These are phyloP conservation scores for Podospora australis DNA, from an alignment of 495 filamentous ascomycete genomes.

Conservation along the genomic window DNA sequence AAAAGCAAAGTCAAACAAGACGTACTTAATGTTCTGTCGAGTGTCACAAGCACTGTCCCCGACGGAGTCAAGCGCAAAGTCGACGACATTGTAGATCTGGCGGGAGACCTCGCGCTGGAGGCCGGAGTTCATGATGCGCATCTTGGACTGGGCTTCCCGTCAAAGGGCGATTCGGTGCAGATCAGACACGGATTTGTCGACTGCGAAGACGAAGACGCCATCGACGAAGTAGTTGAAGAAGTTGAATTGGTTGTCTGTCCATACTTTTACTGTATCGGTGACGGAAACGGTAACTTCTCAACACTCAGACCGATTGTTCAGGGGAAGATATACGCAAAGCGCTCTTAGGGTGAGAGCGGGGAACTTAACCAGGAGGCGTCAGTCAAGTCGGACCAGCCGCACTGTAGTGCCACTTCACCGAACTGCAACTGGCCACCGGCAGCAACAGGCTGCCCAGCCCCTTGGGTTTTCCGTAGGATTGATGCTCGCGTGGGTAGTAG, in stretches of 20 bases:
- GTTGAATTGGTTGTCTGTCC: conserved; percentile 19
- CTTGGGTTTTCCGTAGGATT: too few relatives aligned
- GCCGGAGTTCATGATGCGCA: conserved; percentile 15
- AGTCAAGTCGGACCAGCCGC: not conserved
- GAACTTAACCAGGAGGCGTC: not conserved
- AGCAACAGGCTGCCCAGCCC: not conserved
- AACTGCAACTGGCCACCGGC: not conserved
- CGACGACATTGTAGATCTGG: conserved; percentile 7
- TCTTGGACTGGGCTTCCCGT: conserved; percentile 5
- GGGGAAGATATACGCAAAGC: conserved; percentile 16
- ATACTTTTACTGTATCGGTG: conserved; percentile 15
- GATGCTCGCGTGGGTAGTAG: not conserved
- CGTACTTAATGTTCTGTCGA: conserved; percentile 2
- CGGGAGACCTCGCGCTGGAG: conserved; percentile 15
- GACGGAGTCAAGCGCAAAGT: conserved; percentile 11
- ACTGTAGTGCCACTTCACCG: not conserved
- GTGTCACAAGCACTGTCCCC: not conserved
- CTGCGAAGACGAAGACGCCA: conserved; percentile 16
- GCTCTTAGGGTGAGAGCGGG: too few relatives aligned
- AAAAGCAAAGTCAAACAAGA: not conserved
- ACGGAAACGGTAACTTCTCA: conserved; percentile 7
- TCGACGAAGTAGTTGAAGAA: not conserved
- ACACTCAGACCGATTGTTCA: conserved; percentile 8
- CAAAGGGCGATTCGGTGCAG: conserved; percentile 7
- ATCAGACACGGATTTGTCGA: conserved; percentile 21